Evolutionary conservation across 495 filamentous ascomycete species (phyloP).

Genomic region (Penicillium canescens): DNA sequence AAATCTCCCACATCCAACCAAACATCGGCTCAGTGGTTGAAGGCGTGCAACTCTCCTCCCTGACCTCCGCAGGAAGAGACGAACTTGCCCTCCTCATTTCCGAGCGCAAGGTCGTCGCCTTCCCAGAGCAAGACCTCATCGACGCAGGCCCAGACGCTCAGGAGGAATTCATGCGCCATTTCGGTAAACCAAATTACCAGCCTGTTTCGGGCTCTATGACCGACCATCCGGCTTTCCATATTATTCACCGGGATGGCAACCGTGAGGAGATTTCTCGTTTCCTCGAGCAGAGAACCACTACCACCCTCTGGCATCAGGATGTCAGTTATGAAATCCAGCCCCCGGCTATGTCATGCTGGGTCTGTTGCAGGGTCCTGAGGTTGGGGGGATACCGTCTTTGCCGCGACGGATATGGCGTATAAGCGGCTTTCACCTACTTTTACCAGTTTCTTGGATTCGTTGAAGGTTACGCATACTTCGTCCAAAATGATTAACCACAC

Average conservation of each 20-base stretch:
- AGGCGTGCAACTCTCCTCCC: slow-evolving; percentile 68
- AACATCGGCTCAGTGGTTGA: slow-evolving; percentile 70
- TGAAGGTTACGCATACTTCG: slow-evolving; percentile 74
- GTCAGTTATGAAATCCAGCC: slow-evolving; percentile 62
- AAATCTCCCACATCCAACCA: slow-evolving; percentile 64
- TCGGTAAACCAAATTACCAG: slow-evolving; percentile 62
- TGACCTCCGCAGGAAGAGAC: slow-evolving; percentile 71
- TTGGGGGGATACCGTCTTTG: slow-evolving; percentile 80
- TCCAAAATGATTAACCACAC: slow-evolving; percentile 71
- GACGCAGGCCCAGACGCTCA: slow-evolving; percentile 66
- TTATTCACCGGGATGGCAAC: slow-evolving; percentile 62
- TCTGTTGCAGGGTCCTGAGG: slow-evolving; percentile 55
- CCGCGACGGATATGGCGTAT: slow-evolving; percentile 74
- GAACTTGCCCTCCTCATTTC: slow-evolving; percentile 76
- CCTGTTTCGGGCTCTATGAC: slow-evolving; percentile 55
- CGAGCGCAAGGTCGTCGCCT: slow-evolving; percentile 75
- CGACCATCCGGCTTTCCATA: slow-evolving; percentile 57
- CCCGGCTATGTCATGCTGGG: slow-evolving; percentile 60
- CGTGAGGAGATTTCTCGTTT: slow-evolving; percentile 55
- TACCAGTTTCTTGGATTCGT: slow-evolving; percentile 69
- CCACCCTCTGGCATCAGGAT: slow-evolving; percentile 61
- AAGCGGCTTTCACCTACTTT: slow-evolving; percentile 68
- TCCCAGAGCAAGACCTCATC: slow-evolving; percentile 70
- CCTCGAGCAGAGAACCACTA: slow-evolving; percentile 54
- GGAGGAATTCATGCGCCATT: slow-evolving; percentile 55